Evolutionary conservation across 2,329 filamentous ascomycete genomes (phyloP).

Genomic region (Simplicillium sp.): DNA sequence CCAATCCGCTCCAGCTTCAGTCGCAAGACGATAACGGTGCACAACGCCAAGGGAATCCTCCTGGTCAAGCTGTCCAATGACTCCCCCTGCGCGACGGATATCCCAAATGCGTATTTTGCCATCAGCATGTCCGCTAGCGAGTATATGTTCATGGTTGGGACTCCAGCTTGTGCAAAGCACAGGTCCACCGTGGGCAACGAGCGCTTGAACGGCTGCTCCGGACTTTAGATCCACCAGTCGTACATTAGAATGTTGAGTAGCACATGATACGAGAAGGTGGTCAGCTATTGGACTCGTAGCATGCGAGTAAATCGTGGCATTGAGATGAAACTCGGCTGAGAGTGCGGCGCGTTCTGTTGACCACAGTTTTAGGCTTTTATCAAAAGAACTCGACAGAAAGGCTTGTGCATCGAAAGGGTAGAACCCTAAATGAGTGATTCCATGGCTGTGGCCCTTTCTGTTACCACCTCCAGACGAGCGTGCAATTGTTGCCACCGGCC

Average conservation of each 20-base stretch:
- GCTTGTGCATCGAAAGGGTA: constrained; percentile 69
- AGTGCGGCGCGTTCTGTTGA: constrained; percentile 51
- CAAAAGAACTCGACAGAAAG: constrained; percentile 70
- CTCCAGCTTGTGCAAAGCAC: constrained; percentile 72
- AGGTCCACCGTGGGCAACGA: constrained; percentile 59
- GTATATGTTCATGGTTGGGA: constrained; percentile 65
- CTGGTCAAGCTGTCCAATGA: constrained; percentile 70
- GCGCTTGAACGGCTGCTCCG: constrained; percentile 60
- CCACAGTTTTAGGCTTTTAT: constrained; percentile 69
- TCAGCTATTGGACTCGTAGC: constrained; percentile 64
- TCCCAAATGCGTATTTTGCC: constrained; percentile 83
- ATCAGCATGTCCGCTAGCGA: constrained; percentile 79
- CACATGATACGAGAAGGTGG: constrained; percentile 76
- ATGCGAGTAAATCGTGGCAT: constrained; percentile 65
- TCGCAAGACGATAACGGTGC: constrained; percentile 24
- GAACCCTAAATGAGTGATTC: constrained; percentile 68
- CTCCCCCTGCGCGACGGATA: constrained; percentile 66
- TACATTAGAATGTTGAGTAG: constrained; percentile 76
- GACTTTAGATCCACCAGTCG: constrained; percentile 81
- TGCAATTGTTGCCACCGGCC: constrained; percentile 41
- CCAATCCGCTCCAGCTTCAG: constrained; percentile 19
- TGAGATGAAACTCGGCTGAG: constrained; percentile 59
- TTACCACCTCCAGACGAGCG: constrained; percentile 22
- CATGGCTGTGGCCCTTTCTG: constrained; percentile 48
- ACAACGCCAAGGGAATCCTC: constrained; percentile 69